Evolutionary conservation across 2,329 filamentous ascomycete species (phyloP).

Genomic region (Alternaria sp.): DNA sequence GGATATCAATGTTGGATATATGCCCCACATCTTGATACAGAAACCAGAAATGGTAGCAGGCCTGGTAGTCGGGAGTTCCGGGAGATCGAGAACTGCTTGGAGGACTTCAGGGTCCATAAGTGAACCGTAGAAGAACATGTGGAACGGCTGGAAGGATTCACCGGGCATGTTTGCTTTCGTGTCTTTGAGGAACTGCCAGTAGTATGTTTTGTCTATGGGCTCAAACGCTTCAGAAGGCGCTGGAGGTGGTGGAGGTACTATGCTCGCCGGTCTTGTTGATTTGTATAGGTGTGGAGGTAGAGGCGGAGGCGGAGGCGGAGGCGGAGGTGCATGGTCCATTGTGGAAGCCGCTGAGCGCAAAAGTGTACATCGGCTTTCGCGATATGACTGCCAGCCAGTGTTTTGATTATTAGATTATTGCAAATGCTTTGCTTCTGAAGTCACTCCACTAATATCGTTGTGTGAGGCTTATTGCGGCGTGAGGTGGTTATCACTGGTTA

Average conservation of each 20-base stretch:
- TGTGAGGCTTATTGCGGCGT: no score
- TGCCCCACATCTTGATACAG: constrained; percentile 44
- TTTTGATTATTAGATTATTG: background rate
- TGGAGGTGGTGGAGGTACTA: constrained; percentile 6
- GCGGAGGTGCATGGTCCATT: constrained; percentile 11
- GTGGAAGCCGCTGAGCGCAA: constrained; percentile 5
- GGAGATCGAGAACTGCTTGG: constrained; percentile 37
- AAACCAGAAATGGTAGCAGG: constrained; percentile 37
- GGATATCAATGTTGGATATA: constrained; percentile 36
- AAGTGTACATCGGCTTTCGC: constrained; percentile 1
- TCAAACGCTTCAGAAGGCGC: constrained; percentile 9
- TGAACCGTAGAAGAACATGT: constrained; percentile 48
- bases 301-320: constrained; percentile 8
- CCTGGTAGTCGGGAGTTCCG: constrained; percentile 30
- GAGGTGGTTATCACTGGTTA: background rate
- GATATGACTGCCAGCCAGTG: constrained; percentile 1
- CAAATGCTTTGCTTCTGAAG: background rate
- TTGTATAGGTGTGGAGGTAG: constrained; percentile 7
- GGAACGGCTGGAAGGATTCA: constrained; percentile 28
- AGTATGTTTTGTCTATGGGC: constrained; percentile 9
- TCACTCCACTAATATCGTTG: background rate
- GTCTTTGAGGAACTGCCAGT: constrained; percentile 11
- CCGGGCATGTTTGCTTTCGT: constrained; percentile 12
- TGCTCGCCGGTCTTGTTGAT: constrained; percentile 3
- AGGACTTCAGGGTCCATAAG: constrained; percentile 46